These are phyloP conservation scores for Chlamydomonas incerta DNA, from an alignment of 139 green algal species.

Conservation along the genomic window DNA sequence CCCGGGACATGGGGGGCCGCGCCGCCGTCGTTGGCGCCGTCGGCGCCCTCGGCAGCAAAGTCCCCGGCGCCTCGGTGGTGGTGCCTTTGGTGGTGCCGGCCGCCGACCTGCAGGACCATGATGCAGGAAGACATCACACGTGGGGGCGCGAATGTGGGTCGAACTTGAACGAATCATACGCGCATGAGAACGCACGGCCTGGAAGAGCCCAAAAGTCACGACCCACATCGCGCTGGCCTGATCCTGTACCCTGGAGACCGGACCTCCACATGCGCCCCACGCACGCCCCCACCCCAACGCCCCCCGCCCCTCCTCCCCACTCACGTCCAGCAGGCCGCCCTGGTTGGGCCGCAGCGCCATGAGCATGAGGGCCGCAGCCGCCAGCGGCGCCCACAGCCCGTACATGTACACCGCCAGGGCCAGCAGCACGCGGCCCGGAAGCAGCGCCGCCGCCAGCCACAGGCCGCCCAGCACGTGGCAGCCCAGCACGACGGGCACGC, in stretches of 20 bases:
- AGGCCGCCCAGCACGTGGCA: constrained; percentile 4
- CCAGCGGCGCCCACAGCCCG: constrained; percentile 2
- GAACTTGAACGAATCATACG: no score
- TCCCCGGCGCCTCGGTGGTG: background rate
- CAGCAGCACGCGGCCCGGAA: constrained; percentile 2
- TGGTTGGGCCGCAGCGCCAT: constrained; percentile 25
- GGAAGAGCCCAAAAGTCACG: no score
- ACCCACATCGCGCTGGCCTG: no score
- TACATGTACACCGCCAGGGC: constrained; percentile 1
- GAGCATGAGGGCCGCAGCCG: background rate
- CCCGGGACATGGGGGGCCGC: background rate
- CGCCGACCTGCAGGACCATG: background rate
- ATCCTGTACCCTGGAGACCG: background rate
- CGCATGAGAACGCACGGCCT: no score
- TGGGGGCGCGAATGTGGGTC: no score
- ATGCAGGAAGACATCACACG: no score
- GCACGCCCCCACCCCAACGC: no score
- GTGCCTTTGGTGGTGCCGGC: background rate
- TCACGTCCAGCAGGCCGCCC: constrained; percentile 7
- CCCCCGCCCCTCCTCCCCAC: background rate
- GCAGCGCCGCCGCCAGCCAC: background rate
- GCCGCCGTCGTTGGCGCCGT: background rate
- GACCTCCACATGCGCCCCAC: no score
- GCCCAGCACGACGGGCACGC: constrained; percentile 16
- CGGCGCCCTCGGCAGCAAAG: background rate